These are phyloP conservation scores for Rhodomyrtus psidioides DNA, from an alignment of 441 rosid genomes.

Conservation along the genomic window DNA sequence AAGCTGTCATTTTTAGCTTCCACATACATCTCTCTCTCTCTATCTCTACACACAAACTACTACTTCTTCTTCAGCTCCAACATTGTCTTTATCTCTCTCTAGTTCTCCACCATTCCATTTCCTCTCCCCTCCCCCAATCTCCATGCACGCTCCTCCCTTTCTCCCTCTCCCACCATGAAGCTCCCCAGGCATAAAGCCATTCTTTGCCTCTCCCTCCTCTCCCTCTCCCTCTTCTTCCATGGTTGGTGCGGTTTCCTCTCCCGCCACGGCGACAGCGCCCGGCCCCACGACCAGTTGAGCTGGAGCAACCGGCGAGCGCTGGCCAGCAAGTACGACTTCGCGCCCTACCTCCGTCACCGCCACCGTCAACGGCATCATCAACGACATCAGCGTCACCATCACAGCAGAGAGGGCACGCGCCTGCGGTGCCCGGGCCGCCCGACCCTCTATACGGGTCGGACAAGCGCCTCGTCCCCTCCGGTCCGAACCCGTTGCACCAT, in stretches of 20 bases:
- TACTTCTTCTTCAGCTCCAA: not conserved
- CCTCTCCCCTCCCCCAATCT: not conserved
- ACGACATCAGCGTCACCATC: not conserved
- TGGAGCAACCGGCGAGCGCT: not conserved
- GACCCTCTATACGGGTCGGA: constrained; percentile 46
- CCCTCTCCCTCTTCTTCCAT: not conserved
- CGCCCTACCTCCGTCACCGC: not conserved
- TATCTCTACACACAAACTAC: not conserved
- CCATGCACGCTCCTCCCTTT: not conserved
- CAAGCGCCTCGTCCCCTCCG: constrained; percentile 65
- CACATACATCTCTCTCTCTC: not conserved
- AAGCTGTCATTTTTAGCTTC: constrained; percentile 2
- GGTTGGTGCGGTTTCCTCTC: not conserved
- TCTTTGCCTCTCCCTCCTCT: not conserved
- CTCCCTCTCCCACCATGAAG: not conserved
- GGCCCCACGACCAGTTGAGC: not conserved
- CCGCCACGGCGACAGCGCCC: not conserved
- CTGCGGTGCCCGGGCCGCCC: constrained; percentile 7
- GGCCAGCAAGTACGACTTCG: constrained; percentile 1
- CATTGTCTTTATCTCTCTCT: not conserved
- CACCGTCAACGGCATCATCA: not conserved
- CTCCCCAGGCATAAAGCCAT: not conserved
- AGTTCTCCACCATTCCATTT: not conserved
- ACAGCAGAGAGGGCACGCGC: not conserved
- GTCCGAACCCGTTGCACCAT: constrained; percentile 91